Base-by-base conservation (phyloP, 106 monocot genomes). In the Ottelia alismoides region DNA sequence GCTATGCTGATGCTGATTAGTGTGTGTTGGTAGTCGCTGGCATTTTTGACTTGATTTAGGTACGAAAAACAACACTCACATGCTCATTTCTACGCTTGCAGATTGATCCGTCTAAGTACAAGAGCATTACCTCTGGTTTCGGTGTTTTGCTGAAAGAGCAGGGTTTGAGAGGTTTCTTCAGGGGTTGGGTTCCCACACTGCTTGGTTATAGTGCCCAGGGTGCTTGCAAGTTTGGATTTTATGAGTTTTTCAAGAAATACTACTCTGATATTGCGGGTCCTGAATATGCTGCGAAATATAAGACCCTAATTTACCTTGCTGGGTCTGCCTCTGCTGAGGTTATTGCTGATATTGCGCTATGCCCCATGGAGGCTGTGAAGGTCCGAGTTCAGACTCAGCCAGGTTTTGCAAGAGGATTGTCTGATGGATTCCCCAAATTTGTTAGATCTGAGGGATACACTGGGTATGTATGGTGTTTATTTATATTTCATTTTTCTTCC, bases 281-380 rank as follows among this genome's bases (percentile, higher is more conserved):
- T 17, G 81, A 87, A 31, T 62, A 75, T 63, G 74, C 87, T 18
- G 55, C 61, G 1, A 87, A 87, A 44, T 81, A 81, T 55, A 81
- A 78, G 74, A 82, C 81, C 22, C 49, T 87, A 11, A 81, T 87
- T 24, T 82, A 87, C 57, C 77, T 81, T 26, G 81, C 81, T n/a
- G 81, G 87, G 12, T 81, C 81, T 63, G 78, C 87, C 22, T 87
- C 87, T 63, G 87, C 87, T 58, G 87, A 87, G 52, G 57, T 81
- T 18, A 87, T 81, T 60, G 87, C 87, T 56, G 87, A 78, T 74
- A 52, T 87, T 2, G 81, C 87, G 22, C 81, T 87, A 44, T 87
- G 87, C 58, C 87, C 87, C 35, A 72, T 87, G 71, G 87, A 87
- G 65, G 86, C 86, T 21, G 80, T 86, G 55, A 86, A 86, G 64